phyloP scores from a whole-genome alignment of 345 rosid species.

The Eucalyptus regnans region DNA sequence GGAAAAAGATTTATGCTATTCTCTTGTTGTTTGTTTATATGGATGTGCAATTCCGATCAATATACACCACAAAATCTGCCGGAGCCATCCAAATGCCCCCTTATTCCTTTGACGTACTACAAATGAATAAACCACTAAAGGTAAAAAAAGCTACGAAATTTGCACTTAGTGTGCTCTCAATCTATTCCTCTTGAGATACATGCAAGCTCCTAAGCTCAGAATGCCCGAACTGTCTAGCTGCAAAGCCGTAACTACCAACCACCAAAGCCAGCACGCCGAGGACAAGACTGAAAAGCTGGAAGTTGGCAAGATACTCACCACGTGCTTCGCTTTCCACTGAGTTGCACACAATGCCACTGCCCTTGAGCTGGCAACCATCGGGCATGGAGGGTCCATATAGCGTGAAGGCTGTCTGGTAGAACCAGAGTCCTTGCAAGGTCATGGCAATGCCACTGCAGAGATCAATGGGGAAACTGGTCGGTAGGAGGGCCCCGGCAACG shows the following conservation, averaged over 20 bases:
- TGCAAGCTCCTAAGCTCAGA: slow-evolving; percentile 9
- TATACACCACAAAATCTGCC: background rate
- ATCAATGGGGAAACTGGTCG: slow-evolving; percentile 78
- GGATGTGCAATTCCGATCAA: background rate
- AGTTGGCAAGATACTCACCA: slow-evolving; percentile 78
- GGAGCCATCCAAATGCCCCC: background rate
- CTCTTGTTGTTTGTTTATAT: background rate
- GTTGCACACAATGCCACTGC: slow-evolving; percentile 29
- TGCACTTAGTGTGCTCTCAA: background rate
- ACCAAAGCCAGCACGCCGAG: slow-evolving; percentile 53
- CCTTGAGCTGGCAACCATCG: slow-evolving; percentile 53
- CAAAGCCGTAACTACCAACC: slow-evolving; percentile 42
- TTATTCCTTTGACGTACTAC: background rate
- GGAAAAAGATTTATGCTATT: background rate
- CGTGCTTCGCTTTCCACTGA: slow-evolving; percentile 41
- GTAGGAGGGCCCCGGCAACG: slow-evolving; percentile 61
- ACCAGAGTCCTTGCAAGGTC: slow-evolving; percentile 96
- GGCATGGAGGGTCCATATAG: slow-evolving; percentile 97
- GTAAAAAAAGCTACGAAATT: background rate
- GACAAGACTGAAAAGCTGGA: slow-evolving; percentile 64
- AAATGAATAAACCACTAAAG: background rate
- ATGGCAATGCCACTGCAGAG: slow-evolving; percentile 60
- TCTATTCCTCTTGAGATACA: slow-evolving; percentile 3
- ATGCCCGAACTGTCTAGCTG: slow-evolving; percentile 44
- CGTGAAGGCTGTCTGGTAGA: slow-evolving; percentile 91